phyloP scores from a whole-genome alignment of 1,284 basidiomycete genomes.

The Vanrija sp. region DNA sequence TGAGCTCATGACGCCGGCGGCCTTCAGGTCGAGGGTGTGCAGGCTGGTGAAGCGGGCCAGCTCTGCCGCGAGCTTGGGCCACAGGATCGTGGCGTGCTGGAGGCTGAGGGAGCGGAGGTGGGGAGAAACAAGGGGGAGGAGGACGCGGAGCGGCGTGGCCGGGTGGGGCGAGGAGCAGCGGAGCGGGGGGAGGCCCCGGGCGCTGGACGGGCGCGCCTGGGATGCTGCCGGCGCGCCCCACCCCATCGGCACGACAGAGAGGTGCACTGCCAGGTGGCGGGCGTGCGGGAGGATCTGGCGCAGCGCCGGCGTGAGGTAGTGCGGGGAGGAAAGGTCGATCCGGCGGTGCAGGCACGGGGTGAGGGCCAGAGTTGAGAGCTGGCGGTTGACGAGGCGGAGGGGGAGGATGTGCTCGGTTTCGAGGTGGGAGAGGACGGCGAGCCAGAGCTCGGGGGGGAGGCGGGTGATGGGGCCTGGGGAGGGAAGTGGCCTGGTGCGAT shows the following conservation, averaged over 20 bases:
- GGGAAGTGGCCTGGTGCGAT: background rate
- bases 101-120: constrained; percentile 23
- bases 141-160: background rate
- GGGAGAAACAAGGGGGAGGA: constrained; percentile 18
- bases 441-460: constrained; percentile 32
- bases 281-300: constrained; percentile 20
- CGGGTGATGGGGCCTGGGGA: constrained; percentile 7
- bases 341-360: constrained; percentile 22
- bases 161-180: background rate
- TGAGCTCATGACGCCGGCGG: constrained; percentile 17
- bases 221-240: background rate
- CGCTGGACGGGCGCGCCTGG: no score
- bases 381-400: constrained; percentile 15
- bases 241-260: constrained; percentile 15
- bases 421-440: constrained; percentile 25
- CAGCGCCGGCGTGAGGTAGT: constrained; percentile 14
- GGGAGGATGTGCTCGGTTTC: constrained; percentile 22
- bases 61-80: constrained; percentile 14
- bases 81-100: constrained; percentile 23
- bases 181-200: constrained; percentile 1
- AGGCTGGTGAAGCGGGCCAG: constrained; percentile 20
- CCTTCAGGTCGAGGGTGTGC: constrained; percentile 28
- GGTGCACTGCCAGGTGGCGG: constrained; percentile 25
- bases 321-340: constrained; percentile 21
- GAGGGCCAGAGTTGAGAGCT: constrained; percentile 15